Base-by-base conservation (phyloP, 208 protist species). In the Lotmaria passim region DNA sequence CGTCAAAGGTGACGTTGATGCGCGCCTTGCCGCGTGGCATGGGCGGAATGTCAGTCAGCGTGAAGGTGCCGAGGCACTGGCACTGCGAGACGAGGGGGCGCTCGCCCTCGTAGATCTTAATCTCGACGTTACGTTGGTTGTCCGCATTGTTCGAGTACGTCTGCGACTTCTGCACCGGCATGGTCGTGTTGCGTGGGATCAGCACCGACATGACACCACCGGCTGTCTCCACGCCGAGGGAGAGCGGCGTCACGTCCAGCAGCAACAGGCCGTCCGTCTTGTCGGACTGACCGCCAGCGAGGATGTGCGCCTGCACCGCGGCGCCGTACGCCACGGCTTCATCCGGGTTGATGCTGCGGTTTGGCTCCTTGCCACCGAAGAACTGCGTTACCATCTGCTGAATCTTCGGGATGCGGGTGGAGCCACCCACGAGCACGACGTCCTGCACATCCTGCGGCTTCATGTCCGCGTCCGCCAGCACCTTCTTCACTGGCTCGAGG, bases 1-100 rank as follows among this genome's bases (percentile, higher is more conserved):
- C 87, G 87, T 99, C 98, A 63, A 99, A 99, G 21, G 90, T 97
- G 34, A 99, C 98, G 65, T 99, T 98, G 79, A 99, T 99, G 78
- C 98, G 97, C 38, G 98, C 95, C 48, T 98, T 97, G 82, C 98
- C 98, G 39, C 89, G 89, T 33, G 89, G 85, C 63, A 82, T 68
- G 5, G 86, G 84, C n/a, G 89, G 86, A 34, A 95, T 93, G 63
- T 81, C 91, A 8, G 85, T 85, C 5, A 99, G 85, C 19, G 87
- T 90, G 79, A 99, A 99, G 51, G 93, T 95, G 52, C 97, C 97
- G n/a, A 99, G 82, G 47, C 94, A 91, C 67, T 98, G 91, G 83
- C 97, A 98, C 75, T 98, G 79, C n/a, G 72, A 82, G 23, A 96
- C 93, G 23, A 98, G 73, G 12, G 82, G 69, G 36, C 97, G 92